Conservation (phyloP, 2,329 filamentous ascomycete genomes). For the Diplocarpon rosae region DNA sequence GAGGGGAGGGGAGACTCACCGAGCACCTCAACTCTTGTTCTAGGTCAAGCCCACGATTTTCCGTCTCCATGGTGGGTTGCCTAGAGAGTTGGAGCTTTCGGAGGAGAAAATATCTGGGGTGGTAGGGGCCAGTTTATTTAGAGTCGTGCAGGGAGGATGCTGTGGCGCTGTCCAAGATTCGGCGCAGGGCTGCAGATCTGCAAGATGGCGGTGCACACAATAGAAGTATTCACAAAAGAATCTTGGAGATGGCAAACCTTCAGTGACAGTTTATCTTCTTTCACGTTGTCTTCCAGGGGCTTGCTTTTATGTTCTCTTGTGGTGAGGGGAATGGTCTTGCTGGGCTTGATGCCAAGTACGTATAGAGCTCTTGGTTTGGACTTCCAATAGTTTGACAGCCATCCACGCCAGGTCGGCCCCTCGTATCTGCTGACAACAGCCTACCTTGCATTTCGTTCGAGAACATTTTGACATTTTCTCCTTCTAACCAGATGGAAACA, state of each 20-base stretch:
- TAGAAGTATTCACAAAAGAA: background rate
- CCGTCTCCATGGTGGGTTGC: slow-evolving; percentile 34
- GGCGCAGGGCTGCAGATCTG: slow-evolving; percentile 4
- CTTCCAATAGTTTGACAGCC: no score
- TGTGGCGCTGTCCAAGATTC: slow-evolving; percentile 10
- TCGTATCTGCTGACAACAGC: no score
- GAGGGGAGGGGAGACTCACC: slow-evolving; percentile 42
- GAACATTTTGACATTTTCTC: no score
- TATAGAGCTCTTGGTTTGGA: no score
- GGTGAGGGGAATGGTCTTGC: no score
- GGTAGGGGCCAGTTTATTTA: slow-evolving; percentile 5
- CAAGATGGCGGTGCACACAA: slow-evolving; percentile 7
- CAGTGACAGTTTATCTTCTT: no score
- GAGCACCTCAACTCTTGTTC: slow-evolving; percentile 94
- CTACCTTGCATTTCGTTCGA: no score
- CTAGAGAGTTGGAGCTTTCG: background rate
- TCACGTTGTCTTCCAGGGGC: no score
- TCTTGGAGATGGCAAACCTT: background rate
- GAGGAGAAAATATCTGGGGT: background rate
- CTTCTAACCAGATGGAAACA: no score
- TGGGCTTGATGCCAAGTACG: no score
- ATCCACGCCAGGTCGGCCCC: no score
- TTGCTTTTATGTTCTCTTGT: no score
- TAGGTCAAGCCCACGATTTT: slow-evolving; percentile 52
- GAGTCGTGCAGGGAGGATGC: slow-evolving; percentile 8